Conservation (phyloP, 805 yeast species). For the Wickerhamiella vanderwaltii region DNA sequence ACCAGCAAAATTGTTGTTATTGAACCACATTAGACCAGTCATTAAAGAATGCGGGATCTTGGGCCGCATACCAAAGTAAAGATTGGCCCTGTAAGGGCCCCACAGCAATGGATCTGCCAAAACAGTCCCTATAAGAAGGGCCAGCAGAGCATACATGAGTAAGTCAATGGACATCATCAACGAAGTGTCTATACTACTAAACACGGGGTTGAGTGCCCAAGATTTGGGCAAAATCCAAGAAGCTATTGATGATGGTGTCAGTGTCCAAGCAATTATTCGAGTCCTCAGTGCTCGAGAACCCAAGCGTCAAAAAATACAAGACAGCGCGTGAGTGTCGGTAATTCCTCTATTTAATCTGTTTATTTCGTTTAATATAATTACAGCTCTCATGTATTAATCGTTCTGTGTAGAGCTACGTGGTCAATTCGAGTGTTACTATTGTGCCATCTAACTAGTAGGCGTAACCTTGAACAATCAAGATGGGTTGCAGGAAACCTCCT, state of each 20-base stretch:
- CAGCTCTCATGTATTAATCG: too few species aligned
- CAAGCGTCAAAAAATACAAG: too few species aligned
- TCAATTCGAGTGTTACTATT: too few species aligned
- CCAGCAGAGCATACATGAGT: slow-evolving; percentile 1
- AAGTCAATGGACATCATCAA: slow-evolving; percentile 11
- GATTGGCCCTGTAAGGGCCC: slow-evolving; percentile 88
- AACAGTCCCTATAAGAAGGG: neutral
- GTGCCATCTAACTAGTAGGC: too few species aligned
- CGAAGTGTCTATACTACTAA: slow-evolving; percentile 26
- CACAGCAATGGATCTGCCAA: slow-evolving; percentile 45
- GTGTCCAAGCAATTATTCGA: slow-evolving; percentile 26
- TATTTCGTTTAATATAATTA: too few species aligned
- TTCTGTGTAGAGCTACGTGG: too few species aligned
- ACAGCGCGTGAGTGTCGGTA: too few species aligned
- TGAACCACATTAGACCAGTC: slow-evolving; percentile 83
- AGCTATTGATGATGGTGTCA: slow-evolving; percentile 26
- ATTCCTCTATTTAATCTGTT: too few species aligned
- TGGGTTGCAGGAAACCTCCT: too few species aligned
- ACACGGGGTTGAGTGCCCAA: slow-evolving; percentile 22
- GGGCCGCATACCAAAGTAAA: slow-evolving; percentile 79
- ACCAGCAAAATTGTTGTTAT: slow-evolving; percentile 44
- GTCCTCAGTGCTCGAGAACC: too few species aligned
- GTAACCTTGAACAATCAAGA: too few species aligned
- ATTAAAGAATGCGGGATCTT: slow-evolving; percentile 61
- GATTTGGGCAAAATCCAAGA: slow-evolving; percentile 21